Evolutionary conservation across 1,139 yeast species (phyloP), one percentile per base, ranked within the genome.

Genomic region (Arxiozyma bovina): DNA sequence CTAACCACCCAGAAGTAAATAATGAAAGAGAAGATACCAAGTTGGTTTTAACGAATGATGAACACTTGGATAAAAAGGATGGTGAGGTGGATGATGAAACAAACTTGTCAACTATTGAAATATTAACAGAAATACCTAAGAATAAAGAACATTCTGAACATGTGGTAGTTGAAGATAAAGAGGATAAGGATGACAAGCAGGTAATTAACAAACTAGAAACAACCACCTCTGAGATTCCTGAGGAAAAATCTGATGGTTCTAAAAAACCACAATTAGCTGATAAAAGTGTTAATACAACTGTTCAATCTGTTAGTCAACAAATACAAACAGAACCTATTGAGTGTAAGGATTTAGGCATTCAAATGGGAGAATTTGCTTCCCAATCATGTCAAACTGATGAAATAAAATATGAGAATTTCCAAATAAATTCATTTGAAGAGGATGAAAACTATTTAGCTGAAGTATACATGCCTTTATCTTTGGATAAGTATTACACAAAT

Each of bases 361-460:
- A 59, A 53, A 55, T 45, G 8, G 48, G 53, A 42, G 54, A 44
- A 21, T 50, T 52, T 41, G 48, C 51, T 5, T 52, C 55, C 4
- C 57, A 60, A 23, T 60, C 60, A 6, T 56, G 59, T n/a, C 72
- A 68, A 58, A 69, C 74, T 3, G 69, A 62, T 4, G 57, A 61
- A 3, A 50, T 60, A 17, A 55, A 55, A 22, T 27, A 42, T 2
- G 45, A 55, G 34, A 61, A 61, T 22, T 59, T 67, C 20, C 55
- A 60, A 1, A 45, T 64, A 1, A 62, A 69, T 47, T 56, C 74
- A 0, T 74, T 76, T 62, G 75, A 72, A 54, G 62, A 68, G 50
- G 79, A 76, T 54, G 77, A 75, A 50, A 55, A 60, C 8, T 70
- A 73, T 51, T 55, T 69, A 11, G 70, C 67, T 9, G 58, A 60